A percentile compares a stretch with the other conserved stretches of the same genome.
phyloP scores from a whole-genome alignment of 1,284 basidiomycete species.

The Papiliotrema nemorosa region DNA sequence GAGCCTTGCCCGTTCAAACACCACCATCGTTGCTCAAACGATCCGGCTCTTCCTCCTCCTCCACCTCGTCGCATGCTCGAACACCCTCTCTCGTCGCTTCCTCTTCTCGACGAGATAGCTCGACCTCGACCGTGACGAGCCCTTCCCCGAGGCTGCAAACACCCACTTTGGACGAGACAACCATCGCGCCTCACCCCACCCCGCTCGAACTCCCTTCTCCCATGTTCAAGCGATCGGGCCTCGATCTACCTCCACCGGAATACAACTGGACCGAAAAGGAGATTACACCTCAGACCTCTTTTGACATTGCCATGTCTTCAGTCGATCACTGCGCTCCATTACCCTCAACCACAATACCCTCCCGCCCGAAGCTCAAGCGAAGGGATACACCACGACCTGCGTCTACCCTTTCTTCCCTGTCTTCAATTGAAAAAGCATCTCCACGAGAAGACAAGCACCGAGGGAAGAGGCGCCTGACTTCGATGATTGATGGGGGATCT shows the following conservation, averaged over 20 bases:
- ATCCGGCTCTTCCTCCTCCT: constrained; percentile 7
- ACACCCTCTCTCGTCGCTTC: background rate
- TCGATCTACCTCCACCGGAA: constrained; percentile 5
- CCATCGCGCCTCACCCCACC: background rate
- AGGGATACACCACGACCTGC: constrained; percentile 9
- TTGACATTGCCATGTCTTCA: background rate
- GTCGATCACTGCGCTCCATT: background rate
- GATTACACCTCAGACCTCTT: constrained; percentile 1
- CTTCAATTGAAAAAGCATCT: background rate
- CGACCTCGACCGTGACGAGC: background rate
- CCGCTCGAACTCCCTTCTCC: constrained; percentile 3
- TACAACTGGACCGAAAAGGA: constrained; percentile 11
- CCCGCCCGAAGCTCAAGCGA: constrained; percentile 9
- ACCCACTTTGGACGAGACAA: background rate
- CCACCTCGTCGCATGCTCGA: background rate
- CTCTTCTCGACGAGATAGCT: background rate
- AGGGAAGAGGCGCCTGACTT: background rate
- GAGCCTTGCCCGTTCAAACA: constrained; percentile 16
- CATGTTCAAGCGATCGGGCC: background rate
- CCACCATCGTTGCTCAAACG: constrained; percentile 29
- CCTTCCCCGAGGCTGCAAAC: background rate
- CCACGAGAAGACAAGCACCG: background rate
- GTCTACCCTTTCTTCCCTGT: background rate
- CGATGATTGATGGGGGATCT: constrained; percentile 1
- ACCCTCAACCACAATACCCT: background rate